Evolutionary conservation across 768 basidiomycete species (phyloP).

Genomic region (Leucosporidium scottii): DNA sequence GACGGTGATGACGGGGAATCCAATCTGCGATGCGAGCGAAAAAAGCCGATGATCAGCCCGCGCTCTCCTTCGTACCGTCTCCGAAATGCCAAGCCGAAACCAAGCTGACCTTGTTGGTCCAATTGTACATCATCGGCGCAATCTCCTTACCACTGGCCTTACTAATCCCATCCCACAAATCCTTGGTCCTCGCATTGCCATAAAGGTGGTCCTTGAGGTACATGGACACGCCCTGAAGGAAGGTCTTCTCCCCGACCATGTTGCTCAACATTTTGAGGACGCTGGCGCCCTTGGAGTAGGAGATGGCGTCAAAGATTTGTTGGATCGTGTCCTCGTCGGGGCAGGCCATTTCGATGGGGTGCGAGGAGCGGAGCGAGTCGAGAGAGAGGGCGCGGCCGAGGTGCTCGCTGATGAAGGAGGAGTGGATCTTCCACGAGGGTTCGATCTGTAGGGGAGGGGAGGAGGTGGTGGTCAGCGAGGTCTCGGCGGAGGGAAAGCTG

Average conservation of each 20-base stretch:
- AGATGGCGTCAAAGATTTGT: slow-evolving; percentile 68
- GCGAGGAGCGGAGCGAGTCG: slow-evolving; percentile 78
- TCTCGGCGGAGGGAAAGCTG: no score
- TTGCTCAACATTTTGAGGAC: slow-evolving; percentile 88
- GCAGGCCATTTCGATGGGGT: slow-evolving; percentile 86
- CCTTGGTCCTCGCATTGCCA: slow-evolving; percentile 71
- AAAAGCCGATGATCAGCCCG: no score
- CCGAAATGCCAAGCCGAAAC: no score
- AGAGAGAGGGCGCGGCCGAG: slow-evolving; percentile 66
- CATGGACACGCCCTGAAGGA: slow-evolving; percentile 51
- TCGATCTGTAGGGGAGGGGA: slow-evolving; percentile 47
- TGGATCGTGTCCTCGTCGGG: slow-evolving; percentile 49
- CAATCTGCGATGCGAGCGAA: slow-evolving; percentile 48
- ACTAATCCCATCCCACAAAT: slow-evolving; percentile 81
- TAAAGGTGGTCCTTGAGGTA: slow-evolving; percentile 86
- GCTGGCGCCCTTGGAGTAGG: slow-evolving; percentile 57
- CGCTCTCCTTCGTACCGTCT: no score
- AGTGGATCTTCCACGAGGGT: slow-evolving; percentile 44
- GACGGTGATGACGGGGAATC: slow-evolving; percentile 84
- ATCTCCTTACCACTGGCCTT: slow-evolving; percentile 67
- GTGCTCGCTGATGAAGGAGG: slow-evolving; percentile 65
- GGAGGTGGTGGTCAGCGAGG: no score
- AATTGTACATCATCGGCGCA: slow-evolving; percentile 75
- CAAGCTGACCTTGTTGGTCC: slow-evolving; percentile 65
- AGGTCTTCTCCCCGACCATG: slow-evolving; percentile 79